Percentiles rank a stretch among this genome's conserved stretches.
Conservation (phyloP, 257 asterid genomes). For the Fraxinus quadrangulata region DNA sequence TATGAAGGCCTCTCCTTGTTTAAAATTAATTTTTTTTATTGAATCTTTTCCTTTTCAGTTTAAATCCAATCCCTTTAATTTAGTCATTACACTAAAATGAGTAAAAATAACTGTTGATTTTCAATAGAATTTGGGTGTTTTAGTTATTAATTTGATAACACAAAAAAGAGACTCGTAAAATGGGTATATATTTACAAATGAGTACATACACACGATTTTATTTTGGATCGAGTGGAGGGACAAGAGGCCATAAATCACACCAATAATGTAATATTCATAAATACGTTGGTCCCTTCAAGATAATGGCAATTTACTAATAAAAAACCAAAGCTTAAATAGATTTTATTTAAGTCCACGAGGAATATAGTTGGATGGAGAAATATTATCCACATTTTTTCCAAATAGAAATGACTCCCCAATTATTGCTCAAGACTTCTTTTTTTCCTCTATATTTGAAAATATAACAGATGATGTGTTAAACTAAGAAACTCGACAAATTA, state of each 20-base stretch:
- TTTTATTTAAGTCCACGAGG: slow-evolving; percentile 7
- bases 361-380: slow-evolving; percentile 20
- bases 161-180: background rate
- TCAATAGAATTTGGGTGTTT: no score
- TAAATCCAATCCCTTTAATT: no score
- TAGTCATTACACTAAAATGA: no score
- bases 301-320: slow-evolving; percentile 21
- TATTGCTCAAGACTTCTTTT: background rate
- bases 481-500: no score
- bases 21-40: no score
- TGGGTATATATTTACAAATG: background rate
- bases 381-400: slow-evolving; percentile 13
- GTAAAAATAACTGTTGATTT: no score
- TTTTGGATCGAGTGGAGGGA: background rate
- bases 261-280: slow-evolving; percentile 10
- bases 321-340: slow-evolving; percentile 15
- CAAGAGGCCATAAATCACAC: background rate
- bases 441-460: background rate
- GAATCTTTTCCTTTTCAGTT: no score
- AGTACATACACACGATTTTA: background rate
- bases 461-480: background rate
- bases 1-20: no score
- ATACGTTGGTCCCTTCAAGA: slow-evolving; percentile 20
- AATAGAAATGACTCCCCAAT: background rate
- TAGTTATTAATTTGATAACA: no score